phyloP scores from a whole-genome alignment of 805 yeast species.

The Spathaspora arborariae region DNA sequence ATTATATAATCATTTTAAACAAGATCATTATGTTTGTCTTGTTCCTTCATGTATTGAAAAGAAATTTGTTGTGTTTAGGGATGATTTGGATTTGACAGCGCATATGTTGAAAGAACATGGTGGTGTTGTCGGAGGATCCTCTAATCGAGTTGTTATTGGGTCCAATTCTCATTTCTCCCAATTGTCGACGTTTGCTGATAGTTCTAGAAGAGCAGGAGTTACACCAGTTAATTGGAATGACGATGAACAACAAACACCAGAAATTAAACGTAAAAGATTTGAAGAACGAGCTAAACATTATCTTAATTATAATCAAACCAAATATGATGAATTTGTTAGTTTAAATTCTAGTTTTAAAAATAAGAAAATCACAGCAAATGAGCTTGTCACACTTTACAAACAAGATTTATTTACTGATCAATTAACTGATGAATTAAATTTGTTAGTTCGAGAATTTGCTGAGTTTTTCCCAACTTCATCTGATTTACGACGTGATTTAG shows the following conservation, averaged over 20 bases:
- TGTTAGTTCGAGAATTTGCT: conserved; percentile 58
- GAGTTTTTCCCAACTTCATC: conserved; percentile 52
- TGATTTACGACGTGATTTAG: conserved; percentile 35
- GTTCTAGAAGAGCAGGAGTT: conserved; percentile 9
- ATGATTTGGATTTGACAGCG: conserved; percentile 79
- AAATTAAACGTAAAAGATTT: conserved; percentile 55
- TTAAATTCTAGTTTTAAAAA: conserved; percentile 47
- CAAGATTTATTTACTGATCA: conserved; percentile 40
- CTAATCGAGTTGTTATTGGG: conserved; percentile 39
- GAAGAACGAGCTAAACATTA: conserved; percentile 87
- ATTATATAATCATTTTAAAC: conserved; percentile 69
- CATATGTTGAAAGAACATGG: conserved; percentile 86
- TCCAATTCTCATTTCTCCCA: conserved; percentile 48
- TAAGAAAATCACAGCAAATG: conserved; percentile 44
- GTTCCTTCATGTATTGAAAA: conserved; percentile 78
- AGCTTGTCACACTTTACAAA: conserved; percentile 44
- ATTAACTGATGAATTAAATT: conserved; percentile 46
- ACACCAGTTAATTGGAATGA: conserved; percentile 21
- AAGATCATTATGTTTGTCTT: conserved; percentile 72
- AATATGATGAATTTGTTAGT: conserved; percentile 45
- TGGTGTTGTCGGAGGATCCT: conserved; percentile 42
- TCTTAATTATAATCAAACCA: conserved; percentile 48
- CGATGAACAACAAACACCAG: conserved; percentile 25
- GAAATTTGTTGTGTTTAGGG: conserved; percentile 87
- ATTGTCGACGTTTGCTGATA: conserved; percentile 50